Evolutionary conservation across 805 yeast species (phyloP).

Genomic region (Pichia eremophila): DNA sequence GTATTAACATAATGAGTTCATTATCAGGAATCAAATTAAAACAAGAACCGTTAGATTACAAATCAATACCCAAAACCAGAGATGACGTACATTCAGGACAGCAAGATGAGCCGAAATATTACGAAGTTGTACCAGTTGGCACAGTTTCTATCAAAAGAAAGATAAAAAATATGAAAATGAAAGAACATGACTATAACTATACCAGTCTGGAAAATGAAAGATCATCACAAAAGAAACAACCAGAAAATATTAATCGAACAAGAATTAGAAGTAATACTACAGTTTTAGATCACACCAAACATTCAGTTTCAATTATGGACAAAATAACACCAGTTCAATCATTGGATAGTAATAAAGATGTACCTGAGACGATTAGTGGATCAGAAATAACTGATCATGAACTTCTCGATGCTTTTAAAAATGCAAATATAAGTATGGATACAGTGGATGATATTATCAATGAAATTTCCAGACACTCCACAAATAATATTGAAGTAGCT

Average conservation of each 20-base stretch:
- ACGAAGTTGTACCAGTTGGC: constrained; percentile 16
- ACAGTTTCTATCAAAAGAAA: constrained; percentile 25
- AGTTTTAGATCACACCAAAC: neutral
- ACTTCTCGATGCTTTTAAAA: neutral
- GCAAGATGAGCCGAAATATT: constrained; percentile 12
- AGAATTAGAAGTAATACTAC: constrained; percentile 4
- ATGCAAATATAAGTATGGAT: neutral
- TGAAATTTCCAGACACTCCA: neutral
- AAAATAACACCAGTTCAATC: neutral
- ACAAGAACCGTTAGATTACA: constrained; percentile 15
- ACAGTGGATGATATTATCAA: neutral
- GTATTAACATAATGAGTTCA: constrained; percentile 43
- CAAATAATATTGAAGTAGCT: neutral
- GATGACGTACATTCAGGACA: constrained; percentile 13
- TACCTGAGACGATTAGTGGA: neutral
- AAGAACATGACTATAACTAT: constrained; percentile 20
- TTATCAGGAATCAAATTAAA: constrained; percentile 27
- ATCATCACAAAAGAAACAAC: neutral
- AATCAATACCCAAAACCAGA: constrained; percentile 13
- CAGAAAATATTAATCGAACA: neutral
- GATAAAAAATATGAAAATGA: constrained; percentile 22
- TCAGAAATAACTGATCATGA: neutral
- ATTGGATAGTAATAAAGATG: neutral
- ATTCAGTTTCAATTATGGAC: neutral
- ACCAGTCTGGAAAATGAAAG: neutral